Conservation (phyloP, 1,284 basidiomycete genomes). For the Ustilago xerochloae region DNA sequence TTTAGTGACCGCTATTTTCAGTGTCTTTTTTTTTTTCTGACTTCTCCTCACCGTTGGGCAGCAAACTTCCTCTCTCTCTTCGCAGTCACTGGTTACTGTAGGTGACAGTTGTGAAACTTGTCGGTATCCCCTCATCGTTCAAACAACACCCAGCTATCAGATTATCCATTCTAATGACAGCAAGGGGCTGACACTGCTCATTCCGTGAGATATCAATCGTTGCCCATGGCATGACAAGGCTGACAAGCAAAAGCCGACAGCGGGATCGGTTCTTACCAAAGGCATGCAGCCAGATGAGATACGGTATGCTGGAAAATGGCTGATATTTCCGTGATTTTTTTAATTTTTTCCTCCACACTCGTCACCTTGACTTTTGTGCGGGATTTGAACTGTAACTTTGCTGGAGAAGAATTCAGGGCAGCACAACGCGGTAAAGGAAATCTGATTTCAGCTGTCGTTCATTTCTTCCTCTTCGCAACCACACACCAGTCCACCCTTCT, state of each 20-base stretch:
- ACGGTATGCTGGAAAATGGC: no score
- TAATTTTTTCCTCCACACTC: constrained; percentile 30
- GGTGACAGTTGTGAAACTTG: no score
- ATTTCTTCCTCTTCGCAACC: background rate
- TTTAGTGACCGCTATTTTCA: background rate
- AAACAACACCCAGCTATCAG: no score
- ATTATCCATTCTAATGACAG: no score
- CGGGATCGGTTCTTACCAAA: constrained; percentile 36
- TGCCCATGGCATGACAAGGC: background rate
- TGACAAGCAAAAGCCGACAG: constrained; percentile 10
- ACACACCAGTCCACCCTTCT: no score
- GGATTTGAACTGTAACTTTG: background rate
- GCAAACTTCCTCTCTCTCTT: no score
- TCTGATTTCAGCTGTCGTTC: background rate
- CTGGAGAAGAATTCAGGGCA: background rate
- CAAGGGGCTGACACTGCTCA: no score
- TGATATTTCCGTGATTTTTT: background rate
- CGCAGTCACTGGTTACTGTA: no score
- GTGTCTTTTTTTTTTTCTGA: background rate
- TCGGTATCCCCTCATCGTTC: no score
- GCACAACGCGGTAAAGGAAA: background rate
- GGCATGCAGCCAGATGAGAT: no score
- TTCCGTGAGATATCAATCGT: no score
- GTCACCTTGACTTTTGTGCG: background rate
- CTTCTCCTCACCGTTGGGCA: no score